Evolutionary conservation across 1,284 basidiomycete species (phyloP).

Genomic region (Fomitopsis palustris): DNA sequence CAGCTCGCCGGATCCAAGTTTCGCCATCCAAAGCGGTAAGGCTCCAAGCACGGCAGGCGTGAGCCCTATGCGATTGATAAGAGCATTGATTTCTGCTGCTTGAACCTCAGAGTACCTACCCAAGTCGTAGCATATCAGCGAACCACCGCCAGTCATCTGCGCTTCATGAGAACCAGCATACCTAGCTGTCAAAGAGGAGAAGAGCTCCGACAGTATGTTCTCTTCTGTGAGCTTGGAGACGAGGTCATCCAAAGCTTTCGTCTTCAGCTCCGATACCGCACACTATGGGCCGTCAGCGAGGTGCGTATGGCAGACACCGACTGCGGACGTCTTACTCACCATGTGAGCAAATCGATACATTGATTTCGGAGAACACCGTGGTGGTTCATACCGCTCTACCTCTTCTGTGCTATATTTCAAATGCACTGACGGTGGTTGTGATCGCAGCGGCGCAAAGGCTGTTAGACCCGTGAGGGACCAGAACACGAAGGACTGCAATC

Average conservation of each 20-base stretch:
- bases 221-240: background rate
- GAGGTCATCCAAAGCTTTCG: background rate
- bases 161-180: background rate
- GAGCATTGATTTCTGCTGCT: background rate
- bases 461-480: background rate
- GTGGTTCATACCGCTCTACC: background rate
- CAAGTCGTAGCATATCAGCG: background rate
- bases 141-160: background rate
- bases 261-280: background rate
- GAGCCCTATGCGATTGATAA: background rate
- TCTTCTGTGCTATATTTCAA: background rate
- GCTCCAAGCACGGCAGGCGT: background rate
- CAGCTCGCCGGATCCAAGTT: background rate
- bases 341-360: background rate
- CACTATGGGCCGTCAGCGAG: background rate
- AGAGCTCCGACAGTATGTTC: background rate
- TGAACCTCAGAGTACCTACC: background rate
- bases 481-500: background rate
- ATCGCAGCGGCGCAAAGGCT: background rate
- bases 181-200: background rate
- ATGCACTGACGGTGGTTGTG: background rate
- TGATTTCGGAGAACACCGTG: background rate
- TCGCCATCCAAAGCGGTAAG: background rate
- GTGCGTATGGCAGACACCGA: background rate
- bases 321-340: background rate